Evolutionary conservation across 2,329 filamentous ascomycete genomes (phyloP).

Genomic region (Fonsecaea multimorphosa): DNA sequence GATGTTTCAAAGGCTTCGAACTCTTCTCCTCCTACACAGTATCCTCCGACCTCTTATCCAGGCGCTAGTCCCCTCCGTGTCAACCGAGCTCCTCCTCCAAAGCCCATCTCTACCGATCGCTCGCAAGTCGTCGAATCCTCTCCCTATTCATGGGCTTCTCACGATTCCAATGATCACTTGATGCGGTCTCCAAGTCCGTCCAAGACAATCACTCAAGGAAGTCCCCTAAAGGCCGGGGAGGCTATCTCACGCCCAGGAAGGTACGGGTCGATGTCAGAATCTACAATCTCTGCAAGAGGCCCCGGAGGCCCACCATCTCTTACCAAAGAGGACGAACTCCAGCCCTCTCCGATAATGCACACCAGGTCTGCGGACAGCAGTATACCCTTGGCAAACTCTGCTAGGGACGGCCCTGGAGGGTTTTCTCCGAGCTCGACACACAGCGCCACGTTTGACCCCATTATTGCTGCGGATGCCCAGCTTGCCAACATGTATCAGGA

Average conservation of each 20-base stretch:
- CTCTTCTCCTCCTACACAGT: constrained; percentile 26
- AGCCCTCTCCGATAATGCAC: constrained; percentile 16
- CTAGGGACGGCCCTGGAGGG: constrained; percentile 1
- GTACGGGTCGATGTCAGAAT: constrained; percentile 34
- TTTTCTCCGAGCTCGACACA: constrained; percentile 30
- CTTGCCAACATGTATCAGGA: constrained; percentile 55
- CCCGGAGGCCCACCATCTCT: constrained; percentile 13
- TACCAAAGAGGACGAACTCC: constrained; percentile 19
- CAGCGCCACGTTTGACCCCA: constrained; percentile 42
- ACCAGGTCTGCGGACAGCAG: constrained; percentile 23
- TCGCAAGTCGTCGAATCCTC: constrained; percentile 54
- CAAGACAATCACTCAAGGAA: constrained; percentile 41
- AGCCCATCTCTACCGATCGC: constrained; percentile 54
- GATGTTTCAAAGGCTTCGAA: constrained; percentile 18
- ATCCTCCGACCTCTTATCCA: constrained; percentile 35
- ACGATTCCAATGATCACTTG: constrained; percentile 57
- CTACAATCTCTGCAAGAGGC: constrained; percentile 22
- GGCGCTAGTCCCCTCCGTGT: constrained; percentile 11
- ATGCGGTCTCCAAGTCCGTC: constrained; percentile 49
- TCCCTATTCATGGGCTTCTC: constrained; percentile 60
- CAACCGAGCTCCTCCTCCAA: constrained; percentile 40
- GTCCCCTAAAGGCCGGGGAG: constrained; percentile 38
- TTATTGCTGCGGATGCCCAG: constrained; percentile 52
- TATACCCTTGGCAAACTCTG: constrained; percentile 22
- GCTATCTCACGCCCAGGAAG: constrained; percentile 23